A percentile compares a stretch with the other conserved stretches of the same genome.
phyloP scores from a whole-genome alignment of 2,329 filamentous ascomycete genomes.

The Neopestalotiopsis sp. region DNA sequence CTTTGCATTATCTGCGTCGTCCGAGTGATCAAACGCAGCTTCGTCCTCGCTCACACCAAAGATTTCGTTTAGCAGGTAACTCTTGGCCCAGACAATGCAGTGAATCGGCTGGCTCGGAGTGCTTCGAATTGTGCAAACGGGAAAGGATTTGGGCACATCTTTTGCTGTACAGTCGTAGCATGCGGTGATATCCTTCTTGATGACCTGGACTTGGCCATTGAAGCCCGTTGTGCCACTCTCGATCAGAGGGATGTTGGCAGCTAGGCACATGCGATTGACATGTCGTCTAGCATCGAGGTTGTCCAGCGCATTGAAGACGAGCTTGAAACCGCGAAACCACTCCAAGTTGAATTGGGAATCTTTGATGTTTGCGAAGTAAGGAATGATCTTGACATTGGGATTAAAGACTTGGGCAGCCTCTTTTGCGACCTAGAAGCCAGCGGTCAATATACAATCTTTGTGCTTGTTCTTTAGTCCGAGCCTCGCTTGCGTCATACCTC shows the following conservation, averaged over 20 bases:
- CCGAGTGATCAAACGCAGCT: constrained; percentile 77
- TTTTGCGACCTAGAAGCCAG: constrained; percentile 74
- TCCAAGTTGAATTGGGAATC: constrained; percentile 82
- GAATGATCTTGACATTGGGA: constrained; percentile 81
- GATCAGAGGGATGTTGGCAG: constrained; percentile 86
- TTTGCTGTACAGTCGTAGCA: constrained; percentile 97
- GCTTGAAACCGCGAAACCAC: constrained; percentile 82
- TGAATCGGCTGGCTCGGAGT: constrained; percentile 97
- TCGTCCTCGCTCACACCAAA: constrained; percentile 93
- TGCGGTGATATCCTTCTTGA: constrained; percentile 88
- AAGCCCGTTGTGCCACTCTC: constrained; percentile 98
- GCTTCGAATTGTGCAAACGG: constrained; percentile 95
- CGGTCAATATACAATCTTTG: constrained; percentile 25
- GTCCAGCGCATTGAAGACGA: constrained; percentile 97
- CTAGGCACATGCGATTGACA: constrained; percentile 97
- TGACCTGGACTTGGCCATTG: constrained; percentile 96
- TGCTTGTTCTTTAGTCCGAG: constrained; percentile 10
- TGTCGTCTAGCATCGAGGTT: constrained; percentile 93
- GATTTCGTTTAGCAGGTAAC: constrained; percentile 92
- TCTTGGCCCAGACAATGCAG: constrained; percentile 98
- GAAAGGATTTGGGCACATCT: constrained; percentile 88
- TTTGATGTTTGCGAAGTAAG: constrained; percentile 95
- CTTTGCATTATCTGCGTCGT: constrained; percentile 80
- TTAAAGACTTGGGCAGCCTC: constrained; percentile 92
- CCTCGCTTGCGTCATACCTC: constrained; percentile 61